Base-by-base conservation (phyloP, 768 basidiomycete species). In the Sarcomyxa edulis region DNA sequence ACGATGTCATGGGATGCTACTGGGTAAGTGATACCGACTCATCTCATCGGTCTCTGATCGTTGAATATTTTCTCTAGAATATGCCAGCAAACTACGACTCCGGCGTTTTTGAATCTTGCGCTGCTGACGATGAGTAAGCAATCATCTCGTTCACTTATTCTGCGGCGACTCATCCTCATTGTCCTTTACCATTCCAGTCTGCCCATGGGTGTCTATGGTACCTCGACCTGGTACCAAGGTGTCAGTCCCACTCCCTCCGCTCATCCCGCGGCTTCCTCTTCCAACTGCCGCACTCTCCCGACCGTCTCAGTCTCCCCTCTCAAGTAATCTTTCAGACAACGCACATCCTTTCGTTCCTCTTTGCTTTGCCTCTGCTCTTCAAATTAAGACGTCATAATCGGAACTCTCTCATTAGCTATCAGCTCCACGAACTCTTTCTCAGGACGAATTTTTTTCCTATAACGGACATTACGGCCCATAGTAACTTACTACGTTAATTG, bases 151-250 rank as follows among this genome's bases (percentile, higher is more conserved):
- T 24, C 20, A 23, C 9, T 7, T 12, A 7, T 35, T 27, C 9
- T 33, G 15, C 11, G 8, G 31, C n/a, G 19, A 36, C 20, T 21
- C 21, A 12, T 9, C 20, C 19, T 20, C 16, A 9, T 23, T 43
- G 20, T 22, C 46, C 28, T 46, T 36, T 15, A 18, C 15, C 22
- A 39, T 31, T 32, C 16, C 28, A 71, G 68, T 37, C 52, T 56
- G 45, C 78, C 81, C 1, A 82, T 82, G 79, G 83, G 82, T 32
- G 74, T 85, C 12, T 83, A 85, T 48, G 81, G 79, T 41, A 71
- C 74, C 7, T 84, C 80, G 44, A 84, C 81, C 4, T 85, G 75
- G 71, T 58, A 55, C 56, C 87, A 90, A 56, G 81, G 81, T 14
- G 56, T 68, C 31, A 6, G 35, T 26, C 65, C 68, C 1, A 84